Conservation (phyloP, 2,329 filamentous ascomycete species). For the Cercospora zeae-maydis region DNA sequence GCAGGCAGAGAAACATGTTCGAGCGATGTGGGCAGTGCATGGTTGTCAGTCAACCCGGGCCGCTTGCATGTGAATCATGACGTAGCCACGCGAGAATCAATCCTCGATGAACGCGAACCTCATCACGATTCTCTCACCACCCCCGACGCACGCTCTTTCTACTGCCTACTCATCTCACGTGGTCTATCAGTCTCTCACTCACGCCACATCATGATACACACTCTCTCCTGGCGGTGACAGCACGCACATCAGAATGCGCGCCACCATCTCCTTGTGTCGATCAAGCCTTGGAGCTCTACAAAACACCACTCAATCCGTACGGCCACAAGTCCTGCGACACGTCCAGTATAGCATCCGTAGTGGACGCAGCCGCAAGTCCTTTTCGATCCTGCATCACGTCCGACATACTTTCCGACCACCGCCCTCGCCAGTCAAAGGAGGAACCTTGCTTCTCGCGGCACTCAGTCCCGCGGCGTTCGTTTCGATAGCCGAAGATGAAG, state of each 20-base stretch:
- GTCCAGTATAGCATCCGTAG: constrained; percentile 32
- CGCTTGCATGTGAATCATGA: constrained; percentile 2
- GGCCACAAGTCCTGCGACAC: constrained; percentile 33
- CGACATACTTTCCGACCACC: constrained; percentile 32
- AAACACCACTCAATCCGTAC: constrained; percentile 22
- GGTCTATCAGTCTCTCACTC: neutral
- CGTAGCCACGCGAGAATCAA: neutral
- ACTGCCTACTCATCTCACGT: neutral
- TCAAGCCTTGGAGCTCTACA: constrained; percentile 25
- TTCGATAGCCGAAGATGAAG: constrained; percentile 51
- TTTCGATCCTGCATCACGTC: constrained; percentile 28
- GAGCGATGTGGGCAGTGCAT: too few species aligned
- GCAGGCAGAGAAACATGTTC: too few species aligned
- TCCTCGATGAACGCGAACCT: neutral
- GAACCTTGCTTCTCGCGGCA: constrained; percentile 39
- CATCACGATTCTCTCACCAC: neutral
- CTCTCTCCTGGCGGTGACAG: constrained; percentile 9
- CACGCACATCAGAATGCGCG: constrained; percentile 28
- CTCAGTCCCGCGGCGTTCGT: constrained; percentile 59
- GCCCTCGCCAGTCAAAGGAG: constrained; percentile 37
- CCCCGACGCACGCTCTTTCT: neutral
- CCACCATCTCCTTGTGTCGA: constrained; percentile 28
- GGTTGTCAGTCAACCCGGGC: too few species aligned
- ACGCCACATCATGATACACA: constrained; percentile 4
- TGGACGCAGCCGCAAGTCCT: constrained; percentile 24